Conservation (phyloP, 2,329 filamentous ascomycete genomes). For the Venturia aucupariae region DNA sequence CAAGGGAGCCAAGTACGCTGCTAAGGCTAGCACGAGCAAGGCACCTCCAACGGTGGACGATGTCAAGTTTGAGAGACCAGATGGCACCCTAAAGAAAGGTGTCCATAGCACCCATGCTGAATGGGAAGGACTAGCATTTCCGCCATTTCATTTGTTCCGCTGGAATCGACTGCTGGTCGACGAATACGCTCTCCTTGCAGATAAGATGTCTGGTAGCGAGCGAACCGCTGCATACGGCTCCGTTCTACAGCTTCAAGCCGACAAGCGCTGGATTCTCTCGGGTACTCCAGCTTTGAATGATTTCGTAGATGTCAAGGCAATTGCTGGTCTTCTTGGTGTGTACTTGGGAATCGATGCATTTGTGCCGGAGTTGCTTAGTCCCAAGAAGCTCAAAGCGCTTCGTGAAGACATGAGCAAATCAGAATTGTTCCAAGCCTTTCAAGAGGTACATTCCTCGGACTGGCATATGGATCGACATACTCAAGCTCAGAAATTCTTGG, state of each 20-base stretch:
- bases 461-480: slow-evolving; percentile 45
- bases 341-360: slow-evolving; percentile 42
- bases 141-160: slow-evolving; percentile 49
- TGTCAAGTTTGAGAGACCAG: not conserved
- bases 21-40: not conserved
- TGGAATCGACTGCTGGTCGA: slow-evolving; percentile 55
- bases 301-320: slow-evolving; percentile 50
- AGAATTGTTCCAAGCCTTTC: slow-evolving; percentile 48
- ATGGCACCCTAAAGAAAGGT: not conserved
- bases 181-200: slow-evolving; percentile 51
- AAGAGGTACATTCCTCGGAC: slow-evolving; percentile 38
- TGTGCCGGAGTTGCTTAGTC: slow-evolving; percentile 34
- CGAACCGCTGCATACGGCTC: slow-evolving; percentile 21
- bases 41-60: not conserved
- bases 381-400: slow-evolving; percentile 36
- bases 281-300: slow-evolving; percentile 51
- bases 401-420: slow-evolving; percentile 38
- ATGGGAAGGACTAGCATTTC: slow-evolving; percentile 23
- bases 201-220: slow-evolving; percentile 15
- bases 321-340: slow-evolving; percentile 47
- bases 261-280: slow-evolving; percentile 53
- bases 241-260: slow-evolving; percentile 32
- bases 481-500: slow-evolving; percentile 46
- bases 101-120: slow-evolving; percentile 13
- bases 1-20: slow-evolving; percentile 26